Conservation (phyloP, 2,329 filamentous ascomycete species). For the Penicillium frequentans region DNA sequence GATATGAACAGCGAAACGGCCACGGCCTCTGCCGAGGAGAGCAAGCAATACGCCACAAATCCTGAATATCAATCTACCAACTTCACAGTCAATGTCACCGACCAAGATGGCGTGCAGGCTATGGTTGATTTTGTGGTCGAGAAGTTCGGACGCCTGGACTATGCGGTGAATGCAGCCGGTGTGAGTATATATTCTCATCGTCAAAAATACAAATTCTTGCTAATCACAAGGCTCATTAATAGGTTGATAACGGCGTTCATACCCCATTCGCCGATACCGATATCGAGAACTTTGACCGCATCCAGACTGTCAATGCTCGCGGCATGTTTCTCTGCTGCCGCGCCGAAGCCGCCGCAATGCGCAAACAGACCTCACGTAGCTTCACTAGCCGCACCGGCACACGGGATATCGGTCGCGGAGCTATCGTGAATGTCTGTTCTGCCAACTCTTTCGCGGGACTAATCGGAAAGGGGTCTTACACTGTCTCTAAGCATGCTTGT, state of each 20-base stretch:
- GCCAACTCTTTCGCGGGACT: neutral
- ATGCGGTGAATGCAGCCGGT: neutral
- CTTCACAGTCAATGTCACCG: neutral
- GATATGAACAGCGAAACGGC: neutral
- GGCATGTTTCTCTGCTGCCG: neutral
- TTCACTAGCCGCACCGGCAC: neutral
- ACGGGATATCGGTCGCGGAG: neutral
- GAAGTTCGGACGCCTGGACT: neutral
- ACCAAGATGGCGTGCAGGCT: neutral
- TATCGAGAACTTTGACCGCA: neutral
- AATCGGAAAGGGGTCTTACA: neutral
- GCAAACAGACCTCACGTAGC: neutral
- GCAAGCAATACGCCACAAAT: neutral
- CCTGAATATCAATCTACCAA: neutral
- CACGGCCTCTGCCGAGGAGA: neutral
- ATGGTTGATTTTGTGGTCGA: neutral
- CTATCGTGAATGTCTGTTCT: neutral
- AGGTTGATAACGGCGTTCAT: neutral
- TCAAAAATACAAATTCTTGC: neutral
- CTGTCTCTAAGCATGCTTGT: neutral
- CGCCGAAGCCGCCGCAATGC: neutral
- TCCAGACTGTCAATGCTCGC: neutral
- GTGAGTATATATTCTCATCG: neutral
- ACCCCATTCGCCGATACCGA: neutral
- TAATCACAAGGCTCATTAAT: neutral